Conservation (phyloP, 169 alveolate species). For the Toxoplasma gondii region DNA sequence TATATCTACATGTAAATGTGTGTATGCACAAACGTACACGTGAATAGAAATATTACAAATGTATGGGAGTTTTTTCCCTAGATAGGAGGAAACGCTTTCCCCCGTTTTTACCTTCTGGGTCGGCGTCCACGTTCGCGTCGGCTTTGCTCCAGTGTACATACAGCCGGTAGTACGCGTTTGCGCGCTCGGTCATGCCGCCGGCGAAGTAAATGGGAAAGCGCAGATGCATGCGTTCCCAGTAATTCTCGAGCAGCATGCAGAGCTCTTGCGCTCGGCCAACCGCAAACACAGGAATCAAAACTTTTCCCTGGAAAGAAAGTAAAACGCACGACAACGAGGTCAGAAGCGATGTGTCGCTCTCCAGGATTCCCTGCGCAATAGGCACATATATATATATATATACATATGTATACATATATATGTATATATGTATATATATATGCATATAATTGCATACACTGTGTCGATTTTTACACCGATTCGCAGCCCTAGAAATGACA, state of each 20-base stretch:
- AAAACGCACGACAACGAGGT: not conserved
- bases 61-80: not conserved
- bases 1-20: not conserved
- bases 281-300: constrained; percentile 98
- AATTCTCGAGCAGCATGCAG: constrained; percentile 95
- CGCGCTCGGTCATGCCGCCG: constrained; percentile 98
- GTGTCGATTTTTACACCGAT: no score
- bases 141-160: constrained; percentile 81
- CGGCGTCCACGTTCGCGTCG: not conserved
- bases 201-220: constrained; percentile 95
- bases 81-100: not conserved
- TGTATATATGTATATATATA: no score
- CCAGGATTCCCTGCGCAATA: no score
- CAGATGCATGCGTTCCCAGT: constrained; percentile 95
- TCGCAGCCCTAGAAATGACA: no score
- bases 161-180: constrained; percentile 93
- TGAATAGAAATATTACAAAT: not conserved
- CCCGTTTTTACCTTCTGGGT: not conserved
- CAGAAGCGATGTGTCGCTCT: not conserved
- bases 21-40: not conserved
- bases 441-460: no score
- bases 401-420: not conserved
- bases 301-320: constrained; percentile 75
- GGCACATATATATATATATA: not conserved
- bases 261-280: constrained; percentile 99